These are phyloP conservation scores for Tarenaya hassleriana DNA, from an alignment of 345 rosid genomes.

Conservation along the genomic window DNA sequence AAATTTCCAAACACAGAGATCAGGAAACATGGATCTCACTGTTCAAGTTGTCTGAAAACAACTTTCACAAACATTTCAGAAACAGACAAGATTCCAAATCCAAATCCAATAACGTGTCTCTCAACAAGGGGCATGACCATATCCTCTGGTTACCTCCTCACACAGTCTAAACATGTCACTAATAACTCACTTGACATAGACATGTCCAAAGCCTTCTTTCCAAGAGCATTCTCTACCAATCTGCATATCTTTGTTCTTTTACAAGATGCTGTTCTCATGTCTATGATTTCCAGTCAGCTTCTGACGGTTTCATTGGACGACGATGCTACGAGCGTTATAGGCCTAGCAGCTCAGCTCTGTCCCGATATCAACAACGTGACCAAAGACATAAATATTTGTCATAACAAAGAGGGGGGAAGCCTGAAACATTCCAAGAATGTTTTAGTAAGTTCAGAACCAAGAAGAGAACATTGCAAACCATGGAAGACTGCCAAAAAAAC, in stretches of 20 bases:
- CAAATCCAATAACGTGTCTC: conserved; percentile 14
- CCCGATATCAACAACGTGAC: too few relatives aligned
- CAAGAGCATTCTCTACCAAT: neutral
- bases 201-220: neutral
- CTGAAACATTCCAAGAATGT: conserved; percentile 6
- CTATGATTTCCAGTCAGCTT: neutral
- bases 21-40: conserved; percentile 5
- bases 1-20: conserved; percentile 3
- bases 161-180: neutral
- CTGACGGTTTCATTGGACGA: conserved; percentile 6
- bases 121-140: conserved; percentile 2
- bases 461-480: conserved; percentile 1
- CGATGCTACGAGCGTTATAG: neutral
- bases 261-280: neutral
- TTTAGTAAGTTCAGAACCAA: conserved; percentile 9
- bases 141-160: conserved; percentile 12
- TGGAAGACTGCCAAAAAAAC: neutral
- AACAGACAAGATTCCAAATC: neutral
- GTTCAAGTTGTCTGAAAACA: conserved; percentile 7
- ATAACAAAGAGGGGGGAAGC: too few relatives aligned
- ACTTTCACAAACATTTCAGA: neutral
- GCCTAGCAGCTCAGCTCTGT: conserved; percentile 5
- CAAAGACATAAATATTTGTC: too few relatives aligned
- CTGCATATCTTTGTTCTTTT: neutral
- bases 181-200: conserved; percentile 9